Base-by-base conservation (phyloP, 257 asterid genomes). In the Oldenlandia corymbosa region DNA sequence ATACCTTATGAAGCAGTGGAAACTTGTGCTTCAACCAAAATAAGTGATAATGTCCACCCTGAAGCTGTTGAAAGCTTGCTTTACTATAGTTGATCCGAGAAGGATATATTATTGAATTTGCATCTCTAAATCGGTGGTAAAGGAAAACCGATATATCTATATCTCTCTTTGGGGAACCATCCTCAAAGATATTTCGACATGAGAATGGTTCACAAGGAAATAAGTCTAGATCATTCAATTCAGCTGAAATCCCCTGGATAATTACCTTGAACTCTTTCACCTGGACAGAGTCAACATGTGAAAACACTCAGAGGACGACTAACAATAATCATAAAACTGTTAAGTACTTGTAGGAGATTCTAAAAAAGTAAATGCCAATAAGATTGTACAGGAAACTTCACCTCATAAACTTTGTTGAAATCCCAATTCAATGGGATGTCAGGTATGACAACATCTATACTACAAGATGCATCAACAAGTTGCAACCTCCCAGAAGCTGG, bases 381-480 rank as follows among this genome's bases (percentile, higher is more conserved):
- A 46, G 66, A 45, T 62, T 28, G 27, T n/a, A 32, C 30, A 61
- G 31, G 47, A n/a, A 53, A 32, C 12, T 28, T 66, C 58, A 75
- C 99, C 97, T 85, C 96, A 66, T 82, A 81, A 61, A 89, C 72
- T 66, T 72, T 80, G 61, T 79, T 62, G 36, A 65, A 71, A 62
- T 77, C 69, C 89, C 85, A 83, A 58, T 67, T 76, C 71, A 73
- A 69, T 60, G 96, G 80, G 75, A 75, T 76, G 68, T 79, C 79
- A 71, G 81, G 76, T 72, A 75, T 68, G 49, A 75, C 47, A 67
- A 85, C 81, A 72, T 93, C 97, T 42, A 93, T 71, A 58, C 78
- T 68, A n/a, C 96, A 97, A 55, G 97, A 90, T 61, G 97, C 87
- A 76, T 93, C 99, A 77, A 77, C 85, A 74, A 93, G 88, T 76